Evolutionary conservation across 495 filamentous ascomycete species (phyloP).

Genomic region (Emericellopsis terricola): DNA sequence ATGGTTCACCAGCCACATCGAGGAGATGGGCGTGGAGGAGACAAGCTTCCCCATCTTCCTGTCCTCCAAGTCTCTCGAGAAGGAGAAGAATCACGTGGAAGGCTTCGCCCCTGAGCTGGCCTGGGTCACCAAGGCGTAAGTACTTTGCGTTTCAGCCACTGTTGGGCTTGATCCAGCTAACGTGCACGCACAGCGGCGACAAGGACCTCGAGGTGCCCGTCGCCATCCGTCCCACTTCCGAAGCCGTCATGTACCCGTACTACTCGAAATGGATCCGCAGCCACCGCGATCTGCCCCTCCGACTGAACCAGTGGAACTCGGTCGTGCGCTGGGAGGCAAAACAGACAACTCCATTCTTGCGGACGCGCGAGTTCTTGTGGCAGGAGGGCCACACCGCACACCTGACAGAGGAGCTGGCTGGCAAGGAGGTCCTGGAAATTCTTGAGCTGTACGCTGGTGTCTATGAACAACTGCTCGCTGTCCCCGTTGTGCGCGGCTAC

Average conservation of each 20-base stretch:
- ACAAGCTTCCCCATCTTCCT: slow-evolving; percentile 93
- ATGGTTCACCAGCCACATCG: slow-evolving; percentile 78
- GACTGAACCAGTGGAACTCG: slow-evolving; percentile 95
- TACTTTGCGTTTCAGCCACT: slow-evolving; percentile 3
- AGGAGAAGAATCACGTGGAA: slow-evolving; percentile 93
- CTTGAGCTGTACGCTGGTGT: slow-evolving; percentile 82
- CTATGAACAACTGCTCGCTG: slow-evolving; percentile 83
- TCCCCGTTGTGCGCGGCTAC: slow-evolving; percentile 75
- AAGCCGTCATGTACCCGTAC: slow-evolving; percentile 89
- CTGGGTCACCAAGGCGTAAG: slow-evolving; percentile 93
- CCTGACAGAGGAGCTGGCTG: slow-evolving; percentile 57
- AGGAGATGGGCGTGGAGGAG: slow-evolving; percentile 80
- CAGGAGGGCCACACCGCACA: slow-evolving; percentile 97
- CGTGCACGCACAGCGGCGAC: slow-evolving; percentile 38
- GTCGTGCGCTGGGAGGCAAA: slow-evolving; percentile 98
- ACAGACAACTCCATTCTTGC: slow-evolving; percentile 85
- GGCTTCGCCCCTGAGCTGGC: slow-evolving; percentile 96
- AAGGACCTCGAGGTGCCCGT: slow-evolving; percentile 87
- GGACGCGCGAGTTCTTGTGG: slow-evolving; percentile 91
- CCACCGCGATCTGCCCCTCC: slow-evolving; percentile 82
- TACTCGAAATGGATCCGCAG: slow-evolving; percentile 92
- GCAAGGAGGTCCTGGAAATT: slow-evolving; percentile 74
- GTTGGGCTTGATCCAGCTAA: background rate
- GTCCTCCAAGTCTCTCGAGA: slow-evolving; percentile 71
- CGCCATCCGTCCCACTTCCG: slow-evolving; percentile 88